Conservation (phyloP, 495 filamentous ascomycete genomes). For the Annulohypoxylon nitens region DNA sequence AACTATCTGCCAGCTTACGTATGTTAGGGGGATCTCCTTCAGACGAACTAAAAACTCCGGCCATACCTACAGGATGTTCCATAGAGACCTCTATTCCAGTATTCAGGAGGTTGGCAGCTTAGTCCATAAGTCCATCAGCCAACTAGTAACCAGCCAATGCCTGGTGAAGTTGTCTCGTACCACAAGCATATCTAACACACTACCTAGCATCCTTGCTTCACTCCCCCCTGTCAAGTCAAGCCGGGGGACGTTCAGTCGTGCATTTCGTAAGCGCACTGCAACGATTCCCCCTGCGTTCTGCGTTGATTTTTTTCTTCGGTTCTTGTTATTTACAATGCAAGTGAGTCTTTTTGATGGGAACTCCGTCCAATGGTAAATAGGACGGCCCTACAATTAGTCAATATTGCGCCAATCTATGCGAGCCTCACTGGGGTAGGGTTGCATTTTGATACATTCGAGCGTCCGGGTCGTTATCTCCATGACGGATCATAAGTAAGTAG, state of each 20-base stretch:
- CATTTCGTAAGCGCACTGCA: conserved; percentile 28
- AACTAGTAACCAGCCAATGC: background rate
- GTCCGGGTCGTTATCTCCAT: conserved; percentile 2
- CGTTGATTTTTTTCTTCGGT: conserved; percentile 28
- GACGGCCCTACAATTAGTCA: conserved; percentile 8
- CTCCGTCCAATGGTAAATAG: conserved; percentile 35
- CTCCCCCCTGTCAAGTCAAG: conserved; percentile 35
- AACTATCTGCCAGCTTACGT: too few relatives aligned
- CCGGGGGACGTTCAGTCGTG: conserved; percentile 25
- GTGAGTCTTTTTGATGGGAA: conserved; percentile 4
- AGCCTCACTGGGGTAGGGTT: conserved; percentile 41
- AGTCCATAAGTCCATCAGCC: background rate
- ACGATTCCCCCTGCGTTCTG: conserved; percentile 37
- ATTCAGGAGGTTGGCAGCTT: too few relatives aligned
- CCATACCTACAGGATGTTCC: background rate
- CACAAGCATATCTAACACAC: background rate
- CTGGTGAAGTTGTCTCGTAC: conserved; percentile 15
- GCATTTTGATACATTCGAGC: conserved; percentile 31
- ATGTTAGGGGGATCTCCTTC: too few relatives aligned
- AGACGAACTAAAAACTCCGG: too few relatives aligned
- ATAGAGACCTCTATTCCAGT: background rate
- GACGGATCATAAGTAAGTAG: background rate
- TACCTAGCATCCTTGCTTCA: conserved; percentile 10
- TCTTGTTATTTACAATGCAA: conserved; percentile 11
- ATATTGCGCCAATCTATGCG: conserved; percentile 25